Base-by-base conservation (phyloP, 2,329 filamentous ascomycete species). In the Cladosporium sphaerospermum region DNA sequence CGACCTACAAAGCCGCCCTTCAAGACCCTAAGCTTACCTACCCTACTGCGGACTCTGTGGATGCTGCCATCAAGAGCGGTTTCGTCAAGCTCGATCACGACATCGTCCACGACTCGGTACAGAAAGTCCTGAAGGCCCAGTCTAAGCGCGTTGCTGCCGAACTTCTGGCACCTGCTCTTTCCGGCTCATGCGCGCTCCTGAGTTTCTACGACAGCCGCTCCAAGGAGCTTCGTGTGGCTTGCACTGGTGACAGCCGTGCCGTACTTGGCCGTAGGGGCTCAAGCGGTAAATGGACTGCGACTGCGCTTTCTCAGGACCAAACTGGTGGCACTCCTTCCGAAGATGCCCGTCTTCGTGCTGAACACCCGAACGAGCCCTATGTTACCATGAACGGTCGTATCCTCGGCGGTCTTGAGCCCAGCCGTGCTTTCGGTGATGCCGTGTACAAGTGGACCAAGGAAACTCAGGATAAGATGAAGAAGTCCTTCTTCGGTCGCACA, bases 371-470 rank as follows among this genome's bases (percentile, higher is more conserved):
- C 28, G 93, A 99, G 71, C 85, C 88, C 11, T 79, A 91, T 62
- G 93, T 96, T 8, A 84, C 96, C 39, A 84, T 39, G 41, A 93
- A 95, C 61, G 93, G 93, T 5, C 86, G 93, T 56, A 89, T 99
- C 13, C 79, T 99, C 0, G 93, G 93, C 42, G 88, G 91, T 14
- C 77, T 99, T 10, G 93, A 99, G 69, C 93, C 93, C 3, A 92
- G 86, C 14, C 85, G 93, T 58, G 92, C 95, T 0, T 99, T 99
- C 70, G 95, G 93, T 34, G 93, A 99, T 70, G 92, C 93, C 8
- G 85, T 86, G 62, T 99, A 99, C 76, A 99, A 99, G 72, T 99
- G 93, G 93, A 88, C 82, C 55, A 80, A 82, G 48, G 89, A 96
- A 56, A 86, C 90, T 0, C 89, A 93, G 55, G 82, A 88, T 49